These are phyloP conservation scores for Verticillium longisporum DNA, from an alignment of 2,329 filamentous ascomycete species.

Conservation along the genomic window DNA sequence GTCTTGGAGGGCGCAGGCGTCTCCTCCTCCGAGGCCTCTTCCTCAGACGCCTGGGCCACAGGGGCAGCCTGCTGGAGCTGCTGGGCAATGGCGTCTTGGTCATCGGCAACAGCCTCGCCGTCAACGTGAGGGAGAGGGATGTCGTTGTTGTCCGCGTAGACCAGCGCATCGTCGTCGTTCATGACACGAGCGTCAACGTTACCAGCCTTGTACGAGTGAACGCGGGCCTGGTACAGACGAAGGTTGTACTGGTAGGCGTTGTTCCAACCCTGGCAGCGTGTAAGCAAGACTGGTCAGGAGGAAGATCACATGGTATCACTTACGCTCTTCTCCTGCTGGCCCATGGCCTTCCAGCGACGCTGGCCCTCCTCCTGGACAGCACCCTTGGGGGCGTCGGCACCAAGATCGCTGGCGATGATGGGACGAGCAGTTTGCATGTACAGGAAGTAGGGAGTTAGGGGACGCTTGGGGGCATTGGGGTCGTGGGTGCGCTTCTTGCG, in stretches of 20 bases:
- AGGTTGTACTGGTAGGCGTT: conserved; percentile 62
- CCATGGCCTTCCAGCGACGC: conserved; percentile 76
- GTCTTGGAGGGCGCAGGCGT: conserved; percentile 44
- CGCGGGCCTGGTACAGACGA: conserved; percentile 57
- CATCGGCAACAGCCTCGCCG: conserved; percentile 35
- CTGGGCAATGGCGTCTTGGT: conserved; percentile 52
- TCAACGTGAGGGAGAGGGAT: conserved; percentile 47
- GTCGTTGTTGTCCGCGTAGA: conserved; percentile 52
- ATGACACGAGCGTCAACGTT: conserved; percentile 54
- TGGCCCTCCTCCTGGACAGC: conserved; percentile 85
- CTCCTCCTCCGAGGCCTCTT: conserved; percentile 28
- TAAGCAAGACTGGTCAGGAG: conserved; percentile 2
- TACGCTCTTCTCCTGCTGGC: conserved; percentile 60
- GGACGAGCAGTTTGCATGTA: conserved; percentile 85
- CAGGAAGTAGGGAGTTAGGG: conserved; percentile 89
- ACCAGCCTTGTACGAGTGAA: conserved; percentile 57
- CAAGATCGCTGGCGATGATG: conserved; percentile 74
- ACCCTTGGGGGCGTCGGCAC: conserved; percentile 69
- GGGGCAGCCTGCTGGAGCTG: conserved; percentile 43
- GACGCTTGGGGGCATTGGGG: conserved; percentile 90
- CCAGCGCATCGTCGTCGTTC: conserved; percentile 52
- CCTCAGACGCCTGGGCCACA: conserved; percentile 30
- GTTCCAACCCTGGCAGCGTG: conserved; percentile 45
- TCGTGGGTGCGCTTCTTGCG: conserved; percentile 83
- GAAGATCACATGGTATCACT: conserved; percentile 13